phyloP scores from a whole-genome alignment of 148 eudicot genomes.

The Silene conica region DNA sequence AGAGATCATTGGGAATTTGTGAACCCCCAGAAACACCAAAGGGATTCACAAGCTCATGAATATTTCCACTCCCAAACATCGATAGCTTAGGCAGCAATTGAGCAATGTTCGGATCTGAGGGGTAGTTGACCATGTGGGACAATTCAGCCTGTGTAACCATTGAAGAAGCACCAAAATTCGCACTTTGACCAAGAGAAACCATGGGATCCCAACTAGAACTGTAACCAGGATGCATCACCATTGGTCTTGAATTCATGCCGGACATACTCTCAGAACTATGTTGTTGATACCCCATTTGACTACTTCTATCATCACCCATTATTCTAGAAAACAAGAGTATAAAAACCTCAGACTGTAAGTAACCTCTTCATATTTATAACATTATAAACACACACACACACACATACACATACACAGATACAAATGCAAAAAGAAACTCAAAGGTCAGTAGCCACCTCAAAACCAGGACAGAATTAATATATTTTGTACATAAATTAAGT shows the following conservation, averaged over 20 bases:
- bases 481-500: slow-evolving; percentile 17
- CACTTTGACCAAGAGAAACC: slow-evolving; percentile 47
- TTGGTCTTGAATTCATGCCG: slow-evolving; percentile 36
- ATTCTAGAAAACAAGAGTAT: slow-evolving; percentile 35
- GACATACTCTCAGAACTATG: slow-evolving; percentile 38
- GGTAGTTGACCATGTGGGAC: slow-evolving; percentile 46
- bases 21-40: slow-evolving; percentile 47
- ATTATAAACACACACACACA: background rate
- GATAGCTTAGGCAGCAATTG: slow-evolving; percentile 55
- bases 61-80: slow-evolving; percentile 57
- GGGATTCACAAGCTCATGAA: slow-evolving; percentile 55
- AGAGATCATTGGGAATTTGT: slow-evolving; percentile 28
- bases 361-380: slow-evolving; percentile 26
- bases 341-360: slow-evolving; percentile 29
- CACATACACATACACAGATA: slow-evolving; percentile 13
- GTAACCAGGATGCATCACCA: slow-evolving; percentile 34
- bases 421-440: slow-evolving; percentile 25
- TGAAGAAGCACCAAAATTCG: slow-evolving; percentile 49
- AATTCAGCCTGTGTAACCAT: slow-evolving; percentile 43
- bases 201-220: slow-evolving; percentile 75
- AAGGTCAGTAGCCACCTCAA: slow-evolving; percentile 34
- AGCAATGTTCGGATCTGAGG: slow-evolving; percentile 51
- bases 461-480: slow-evolving; percentile 22
- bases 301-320: slow-evolving; percentile 71
- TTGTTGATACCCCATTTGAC: slow-evolving; percentile 54